Base-by-base conservation (phyloP, 257 asterid genomes). In the Scutellaria barbata region DNA sequence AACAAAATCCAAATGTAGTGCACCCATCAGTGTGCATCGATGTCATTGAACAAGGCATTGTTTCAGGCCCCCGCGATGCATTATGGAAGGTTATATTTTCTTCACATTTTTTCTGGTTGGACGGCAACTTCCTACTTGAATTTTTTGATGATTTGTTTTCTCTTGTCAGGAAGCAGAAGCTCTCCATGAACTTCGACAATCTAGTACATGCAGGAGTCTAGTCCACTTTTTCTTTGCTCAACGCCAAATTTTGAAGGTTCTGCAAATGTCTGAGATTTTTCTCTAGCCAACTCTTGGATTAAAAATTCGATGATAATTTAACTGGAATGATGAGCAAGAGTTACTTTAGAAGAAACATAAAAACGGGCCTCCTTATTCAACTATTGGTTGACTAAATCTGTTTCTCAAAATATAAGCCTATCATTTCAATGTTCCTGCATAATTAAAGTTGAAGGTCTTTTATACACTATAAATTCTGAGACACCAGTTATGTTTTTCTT, bases 191-290 rank as follows among this genome's bases (percentile, higher is more conserved):
- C 88, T 87, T 74, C 85, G 87, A 43, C 83, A 83, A 54, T 85
- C 93, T 50, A 78, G 72, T 63, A 78, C 90, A 47, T 84, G 90
- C 80, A 81, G 76, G 80, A 82, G 90, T 69, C 75, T 87, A 20
- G 74, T 87, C 74, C 86, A 87, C 42, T 46, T 78, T 57, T 87
- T 83, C 82, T 85, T 85, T n/a, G 83, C 93, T 51, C 88, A 83
- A 68, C 84, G 87, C 72, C 83, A 71, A 74, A 76, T 69, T 55
- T 58, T 59, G 18, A 85, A 85, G 93, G 93, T 87, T 72, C 53
- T 67, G 69, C 65, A n/a, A 47, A 40, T 41, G 54, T 62, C 67
- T 61, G 33, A 40, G n/a, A 45, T 66, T 50, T 72, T 54, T 72
- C 73, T 70, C 57, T 42, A 30, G 63, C 54, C 48, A 69, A 20